Percentiles rank a stretch among this genome's conserved stretches.
Conservation (phyloP, 345 rosid genomes). For the Fremontodendron californicum region DNA sequence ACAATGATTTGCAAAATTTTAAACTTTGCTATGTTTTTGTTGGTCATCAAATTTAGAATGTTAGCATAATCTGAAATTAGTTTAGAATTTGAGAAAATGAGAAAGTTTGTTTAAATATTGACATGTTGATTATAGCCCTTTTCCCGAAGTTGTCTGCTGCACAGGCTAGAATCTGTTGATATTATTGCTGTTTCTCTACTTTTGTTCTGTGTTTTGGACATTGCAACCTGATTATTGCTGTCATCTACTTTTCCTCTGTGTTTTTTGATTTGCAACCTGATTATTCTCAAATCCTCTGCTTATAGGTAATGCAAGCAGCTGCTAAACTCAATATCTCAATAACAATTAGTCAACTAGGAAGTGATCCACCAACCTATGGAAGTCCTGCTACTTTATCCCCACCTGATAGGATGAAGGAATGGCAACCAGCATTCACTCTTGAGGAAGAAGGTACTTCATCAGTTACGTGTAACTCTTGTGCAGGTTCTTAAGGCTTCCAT, state of each 20-base stretch:
- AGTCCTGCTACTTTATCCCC: slow-evolving; percentile 46
- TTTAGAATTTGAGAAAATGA: neutral
- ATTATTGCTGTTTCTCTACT: no score
- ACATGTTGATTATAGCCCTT: neutral
- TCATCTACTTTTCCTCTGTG: neutral
- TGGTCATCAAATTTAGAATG: neutral
- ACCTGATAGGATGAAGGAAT: slow-evolving; percentile 56
- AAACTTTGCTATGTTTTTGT: neutral
- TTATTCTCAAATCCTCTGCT: slow-evolving; percentile 14
- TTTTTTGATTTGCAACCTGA: neutral
- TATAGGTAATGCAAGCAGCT: slow-evolving; percentile 81
- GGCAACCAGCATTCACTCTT: slow-evolving; percentile 74
- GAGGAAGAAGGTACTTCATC: slow-evolving; percentile 90
- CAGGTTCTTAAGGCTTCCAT: slow-evolving; percentile 62
- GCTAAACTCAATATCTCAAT: slow-evolving; percentile 65
- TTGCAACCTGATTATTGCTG: neutral
- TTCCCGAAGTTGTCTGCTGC: neutral
- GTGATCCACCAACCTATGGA: slow-evolving; percentile 41
- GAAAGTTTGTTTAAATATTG: neutral
- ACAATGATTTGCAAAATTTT: neutral
- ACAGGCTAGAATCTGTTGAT: neutral
- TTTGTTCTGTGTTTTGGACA: neutral
- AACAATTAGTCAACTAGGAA: slow-evolving; percentile 75
- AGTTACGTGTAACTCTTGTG: slow-evolving; percentile 67
- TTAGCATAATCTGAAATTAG: neutral